Base-by-base conservation (phyloP, 306 rosid species). In the Quercus aquifolioides region DNA sequence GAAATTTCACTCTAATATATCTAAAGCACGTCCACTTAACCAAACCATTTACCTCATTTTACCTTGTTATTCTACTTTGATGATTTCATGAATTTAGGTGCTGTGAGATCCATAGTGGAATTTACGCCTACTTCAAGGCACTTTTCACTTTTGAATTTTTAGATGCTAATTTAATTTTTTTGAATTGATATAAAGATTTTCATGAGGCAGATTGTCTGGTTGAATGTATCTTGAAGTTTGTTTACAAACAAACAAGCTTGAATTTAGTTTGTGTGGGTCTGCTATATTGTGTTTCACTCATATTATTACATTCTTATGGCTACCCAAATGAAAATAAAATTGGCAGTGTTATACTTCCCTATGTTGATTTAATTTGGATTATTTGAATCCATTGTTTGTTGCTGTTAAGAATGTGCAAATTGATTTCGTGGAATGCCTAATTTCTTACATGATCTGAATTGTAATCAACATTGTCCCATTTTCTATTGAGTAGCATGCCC, bases 371-470 rank as follows among this genome's bases (percentile, higher is more conserved):
- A 63, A 63, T 18, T 18, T 64, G 23, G 41, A 18, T 49, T 10
- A 49, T 49, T 49, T 49, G 54, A 30, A 30, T 5, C 43, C 5
- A 5, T 30, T 21, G 13, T 17, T 20, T 64, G 46, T 28, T 64
- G 41, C 46, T 30, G 31, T 15, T 30, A 30, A 31, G 33, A 25
- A 59, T 1, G 5, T 69, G 59, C 33, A 57, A 63, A 20, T 71
- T 81, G 63, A 31, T n/a, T n/a, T 84, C 65, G 19, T 62, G 64
- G 71, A 77, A 56, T 67, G 78, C 49, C 74, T 57, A 69, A 21
- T 13, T 80, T 71, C 76, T 14, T 68, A 77, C 55, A 73, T 14
- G 69, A 49, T 71, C 68, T 25, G 69, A 68, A 60, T 71, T 81
- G 57, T 76, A 68, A 19, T 54, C 55, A 23, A 13, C 15, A 6